Evolutionary conservation across 768 basidiomycete species (phyloP), one percentile per base, ranked within the genome.

Genomic region (Macrolepiota dolichaula): DNA sequence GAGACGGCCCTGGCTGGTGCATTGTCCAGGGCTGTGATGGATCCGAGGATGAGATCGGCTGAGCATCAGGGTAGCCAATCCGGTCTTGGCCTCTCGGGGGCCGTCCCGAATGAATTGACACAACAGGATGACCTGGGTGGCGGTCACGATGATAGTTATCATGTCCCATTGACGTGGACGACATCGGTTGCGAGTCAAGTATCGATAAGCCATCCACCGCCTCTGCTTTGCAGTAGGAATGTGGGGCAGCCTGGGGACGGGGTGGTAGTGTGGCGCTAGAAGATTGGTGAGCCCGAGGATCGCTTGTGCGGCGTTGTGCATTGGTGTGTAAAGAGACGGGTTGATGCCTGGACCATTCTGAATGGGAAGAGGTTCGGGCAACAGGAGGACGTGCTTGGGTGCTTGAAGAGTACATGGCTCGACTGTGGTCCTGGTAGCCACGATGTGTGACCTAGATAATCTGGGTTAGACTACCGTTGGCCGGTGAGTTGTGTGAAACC

Each of bases 1-100:
- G 25, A 7, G 64, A 36, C 19, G 53, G 6, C 51, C 63, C 61
- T 35, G 70, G 59, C 38, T 66, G 63, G 42, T 66, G 67, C 29
- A 72, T 68, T 11, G 70, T 66, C 22, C 44, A 36, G 27, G 46
- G 15, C 27, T 37, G 46, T 50, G 55, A 46, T 15, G 46, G 57
- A 50, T 51, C 57, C 57, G 57, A 57, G 57, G 46, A 38, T 22
- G 29, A 6, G 42, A 44, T 44, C 42, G 42, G 55, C 32, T 50
- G 57, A 36, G 13, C 25, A 19, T 57, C 53, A 54, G 51, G 59
- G 53, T 55, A 27, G 11, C 40, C 19, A 54, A 17, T 52, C 32
- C 13, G 40, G 27, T 54, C 50, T 53, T 54, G 59, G 53, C 46
- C 32, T 25, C 12, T 53, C 52, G 57, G 57, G 51, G 29, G 9